Percentiles rank a stretch among this genome's conserved stretches.
These are phyloP conservation scores for Rhizopus sp. DNA, from an alignment of 371 early-diverging fungal species.

Conservation along the genomic window DNA sequence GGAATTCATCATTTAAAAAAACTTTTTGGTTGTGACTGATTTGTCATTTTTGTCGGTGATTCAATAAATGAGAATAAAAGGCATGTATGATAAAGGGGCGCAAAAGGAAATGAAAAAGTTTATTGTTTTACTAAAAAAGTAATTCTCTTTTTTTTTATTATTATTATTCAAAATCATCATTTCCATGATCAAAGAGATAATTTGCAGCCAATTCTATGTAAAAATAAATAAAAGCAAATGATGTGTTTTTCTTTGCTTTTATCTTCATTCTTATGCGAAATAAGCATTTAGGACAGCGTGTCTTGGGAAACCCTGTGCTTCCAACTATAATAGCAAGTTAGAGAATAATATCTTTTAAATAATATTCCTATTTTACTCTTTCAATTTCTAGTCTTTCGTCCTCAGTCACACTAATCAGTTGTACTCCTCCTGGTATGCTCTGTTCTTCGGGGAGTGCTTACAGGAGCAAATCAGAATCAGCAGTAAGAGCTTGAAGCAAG, in stretches of 20 bases:
- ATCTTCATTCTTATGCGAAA: slow-evolving; percentile 95
- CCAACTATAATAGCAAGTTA: slow-evolving; percentile 55
- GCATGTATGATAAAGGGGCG: too few species aligned
- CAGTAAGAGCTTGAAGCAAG: slow-evolving; percentile 86
- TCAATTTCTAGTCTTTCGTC: slow-evolving; percentile 93
- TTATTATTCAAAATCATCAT: slow-evolving; percentile 43
- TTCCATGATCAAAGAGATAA: slow-evolving; percentile 85
- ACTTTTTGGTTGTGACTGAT: slow-evolving; percentile 1
- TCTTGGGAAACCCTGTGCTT: slow-evolving; percentile 88
- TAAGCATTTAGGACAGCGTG: slow-evolving; percentile 87
- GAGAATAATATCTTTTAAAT: slow-evolving; percentile 65
- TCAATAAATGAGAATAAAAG: neutral
- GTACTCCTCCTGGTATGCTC: slow-evolving; percentile 77
- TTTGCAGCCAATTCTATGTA: slow-evolving; percentile 87
- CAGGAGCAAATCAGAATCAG: slow-evolving; percentile 80
- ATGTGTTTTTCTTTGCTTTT: slow-evolving; percentile 7
- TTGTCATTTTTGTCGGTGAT: neutral
- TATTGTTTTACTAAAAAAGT: too few species aligned
- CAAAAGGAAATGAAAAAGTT: too few species aligned
- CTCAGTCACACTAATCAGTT: slow-evolving; percentile 86
- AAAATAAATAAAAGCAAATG: neutral
- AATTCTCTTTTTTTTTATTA: too few species aligned
- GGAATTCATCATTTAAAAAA: neutral
- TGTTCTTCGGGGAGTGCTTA: slow-evolving; percentile 81
- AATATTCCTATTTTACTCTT: slow-evolving; percentile 59